Conservation (phyloP, 495 filamentous ascomycete species). For the Penicillium odoratum region DNA sequence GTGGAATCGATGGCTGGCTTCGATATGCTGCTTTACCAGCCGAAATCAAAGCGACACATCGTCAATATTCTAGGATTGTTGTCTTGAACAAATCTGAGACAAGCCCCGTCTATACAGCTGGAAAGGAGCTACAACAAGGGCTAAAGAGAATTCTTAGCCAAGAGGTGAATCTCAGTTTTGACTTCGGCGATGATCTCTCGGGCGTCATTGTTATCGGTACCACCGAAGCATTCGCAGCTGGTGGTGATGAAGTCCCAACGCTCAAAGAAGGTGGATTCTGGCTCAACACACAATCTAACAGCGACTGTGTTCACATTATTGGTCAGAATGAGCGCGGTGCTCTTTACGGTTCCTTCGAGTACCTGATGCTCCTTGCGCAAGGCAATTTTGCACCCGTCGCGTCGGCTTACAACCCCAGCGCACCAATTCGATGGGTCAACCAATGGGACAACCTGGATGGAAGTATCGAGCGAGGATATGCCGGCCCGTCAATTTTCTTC, state of each 20-base stretch:
- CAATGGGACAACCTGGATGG: slow-evolving; percentile 76
- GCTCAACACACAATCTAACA: slow-evolving; percentile 46
- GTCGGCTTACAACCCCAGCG: slow-evolving; percentile 56
- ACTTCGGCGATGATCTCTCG: slow-evolving; percentile 18
- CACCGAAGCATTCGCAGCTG: slow-evolving; percentile 45
- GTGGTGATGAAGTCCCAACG: slow-evolving; percentile 30
- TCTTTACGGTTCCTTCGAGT: slow-evolving; percentile 69
- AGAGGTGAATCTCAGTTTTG: slow-evolving; percentile 33
- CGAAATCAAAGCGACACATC: slow-evolving; percentile 32
- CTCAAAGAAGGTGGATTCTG: slow-evolving; percentile 65
- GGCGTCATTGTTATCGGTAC: slow-evolving; percentile 59
- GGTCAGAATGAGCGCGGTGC: slow-evolving; percentile 69
- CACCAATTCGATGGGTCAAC: slow-evolving; percentile 68
- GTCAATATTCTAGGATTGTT: slow-evolving; percentile 49
- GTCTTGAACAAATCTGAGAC: slow-evolving; percentile 51
- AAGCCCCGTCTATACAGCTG: slow-evolving; percentile 59
- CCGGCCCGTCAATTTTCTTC: slow-evolving; percentile 71
- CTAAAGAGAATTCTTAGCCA: slow-evolving; percentile 55
- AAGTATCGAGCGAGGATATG: slow-evolving; percentile 68
- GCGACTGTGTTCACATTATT: slow-evolving; percentile 52
- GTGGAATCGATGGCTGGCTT: slow-evolving; percentile 63
- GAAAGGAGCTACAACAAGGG: slow-evolving; percentile 59
- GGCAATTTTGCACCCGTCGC: slow-evolving; percentile 57
- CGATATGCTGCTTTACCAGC: slow-evolving; percentile 59
- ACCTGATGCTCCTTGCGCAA: slow-evolving; percentile 62